Conservation (phyloP, 2,329 filamentous ascomycete species). For the Kalmusia sp. region DNA sequence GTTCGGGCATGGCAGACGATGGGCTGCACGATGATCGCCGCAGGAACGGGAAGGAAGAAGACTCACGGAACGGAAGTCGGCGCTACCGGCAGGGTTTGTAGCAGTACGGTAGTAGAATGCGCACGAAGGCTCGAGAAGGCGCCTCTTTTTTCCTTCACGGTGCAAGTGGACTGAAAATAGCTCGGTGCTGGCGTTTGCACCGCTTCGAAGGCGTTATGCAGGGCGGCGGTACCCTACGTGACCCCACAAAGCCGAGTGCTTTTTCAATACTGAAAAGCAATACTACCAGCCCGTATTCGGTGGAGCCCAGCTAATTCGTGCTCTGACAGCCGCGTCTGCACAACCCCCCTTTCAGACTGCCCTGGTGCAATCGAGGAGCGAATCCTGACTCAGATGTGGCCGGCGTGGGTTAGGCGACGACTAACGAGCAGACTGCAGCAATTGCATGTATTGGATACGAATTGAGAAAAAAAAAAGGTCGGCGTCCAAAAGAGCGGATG, state of each 20-base stretch:
- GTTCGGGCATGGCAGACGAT: background rate
- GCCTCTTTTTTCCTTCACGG: background rate
- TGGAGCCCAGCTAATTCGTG: conserved; percentile 3
- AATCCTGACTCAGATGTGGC: background rate
- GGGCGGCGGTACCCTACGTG: background rate
- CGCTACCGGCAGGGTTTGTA: background rate
- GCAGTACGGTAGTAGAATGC: background rate
- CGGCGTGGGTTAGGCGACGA: background rate
- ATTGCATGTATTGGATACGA: background rate
- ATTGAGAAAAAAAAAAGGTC: background rate
- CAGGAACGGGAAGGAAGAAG: conserved; percentile 5
- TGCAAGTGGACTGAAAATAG: conserved; percentile 1
- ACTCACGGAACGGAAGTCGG: conserved; percentile 2
- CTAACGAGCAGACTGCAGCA: background rate
- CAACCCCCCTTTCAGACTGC: background rate
- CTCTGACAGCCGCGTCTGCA: background rate
- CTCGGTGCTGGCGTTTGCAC: background rate
- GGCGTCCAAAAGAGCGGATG: background rate
- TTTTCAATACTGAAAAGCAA: background rate
- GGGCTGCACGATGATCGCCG: background rate
- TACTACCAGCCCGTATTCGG: conserved; percentile 1
- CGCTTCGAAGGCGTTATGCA: background rate
- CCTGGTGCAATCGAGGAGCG: background rate
- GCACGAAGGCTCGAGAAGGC: background rate
- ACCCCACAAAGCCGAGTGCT: conserved; percentile 6